Evolutionary conservation across 495 filamentous ascomycete species (phyloP).

Genomic region (Daldinia concentrica): DNA sequence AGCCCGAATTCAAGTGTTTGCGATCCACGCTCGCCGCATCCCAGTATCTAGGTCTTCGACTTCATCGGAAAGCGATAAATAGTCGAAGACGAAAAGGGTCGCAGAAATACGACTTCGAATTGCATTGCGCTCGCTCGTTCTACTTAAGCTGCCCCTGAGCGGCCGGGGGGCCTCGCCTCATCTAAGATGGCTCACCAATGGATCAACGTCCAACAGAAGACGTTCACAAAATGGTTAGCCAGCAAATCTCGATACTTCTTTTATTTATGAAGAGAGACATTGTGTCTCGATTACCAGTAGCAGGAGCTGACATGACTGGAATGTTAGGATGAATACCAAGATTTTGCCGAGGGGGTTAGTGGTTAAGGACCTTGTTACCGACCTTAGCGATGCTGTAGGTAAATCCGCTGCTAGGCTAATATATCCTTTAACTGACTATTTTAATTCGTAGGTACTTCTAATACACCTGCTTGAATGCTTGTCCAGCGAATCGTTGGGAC

Average conservation of each 20-base stretch:
- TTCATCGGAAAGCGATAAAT: not conserved
- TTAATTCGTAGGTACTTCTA: conserved; percentile 74
- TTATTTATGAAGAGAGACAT: conserved; percentile 26
- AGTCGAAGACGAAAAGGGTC: conserved; percentile 43
- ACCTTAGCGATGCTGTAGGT: conserved; percentile 92
- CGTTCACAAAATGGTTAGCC: conserved; percentile 95
- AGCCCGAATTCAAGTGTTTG: conserved; percentile 42
- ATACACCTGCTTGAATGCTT: conserved; percentile 97
- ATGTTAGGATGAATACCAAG: conserved; percentile 90
- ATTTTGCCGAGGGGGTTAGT: conserved; percentile 75
- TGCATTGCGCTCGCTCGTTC: conserved; percentile 20
- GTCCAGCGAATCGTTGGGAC: conserved; percentile 89
- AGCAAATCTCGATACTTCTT: conserved; percentile 20
- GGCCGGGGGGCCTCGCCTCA: conserved; percentile 51
- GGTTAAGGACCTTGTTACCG: conserved; percentile 84
- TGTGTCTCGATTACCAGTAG: conserved; percentile 14
- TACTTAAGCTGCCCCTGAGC: conserved; percentile 44
- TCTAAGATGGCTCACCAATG: conserved; percentile 82
- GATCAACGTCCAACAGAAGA: conserved; percentile 98
- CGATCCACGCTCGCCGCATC: conserved; percentile 42
- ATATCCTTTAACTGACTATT: not conserved
- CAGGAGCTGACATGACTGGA: conserved; percentile 36
- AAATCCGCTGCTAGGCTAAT: not conserved
- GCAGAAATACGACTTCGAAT: conserved; percentile 44
- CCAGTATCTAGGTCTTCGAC: conserved; percentile 27